These are phyloP conservation scores for Calonectria crousiana DNA, from an alignment of 2,329 filamentous ascomycete genomes.

Conservation along the genomic window DNA sequence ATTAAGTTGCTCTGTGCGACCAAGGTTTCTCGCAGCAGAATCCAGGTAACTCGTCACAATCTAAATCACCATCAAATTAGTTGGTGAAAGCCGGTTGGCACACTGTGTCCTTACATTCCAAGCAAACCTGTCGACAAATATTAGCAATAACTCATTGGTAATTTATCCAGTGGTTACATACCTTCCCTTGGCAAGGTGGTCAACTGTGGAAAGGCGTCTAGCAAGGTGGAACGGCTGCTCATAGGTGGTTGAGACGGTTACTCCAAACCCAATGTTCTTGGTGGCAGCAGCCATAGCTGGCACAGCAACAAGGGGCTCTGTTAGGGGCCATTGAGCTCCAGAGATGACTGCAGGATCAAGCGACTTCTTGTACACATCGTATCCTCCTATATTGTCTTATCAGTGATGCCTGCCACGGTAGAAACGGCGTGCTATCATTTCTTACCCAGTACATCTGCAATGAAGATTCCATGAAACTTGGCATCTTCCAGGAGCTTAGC, in stretches of 20 bases:
- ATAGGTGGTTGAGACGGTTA: slow-evolving; percentile 78
- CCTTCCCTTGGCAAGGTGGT: slow-evolving; percentile 75
- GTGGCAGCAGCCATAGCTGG: slow-evolving; percentile 79
- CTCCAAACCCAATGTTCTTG: slow-evolving; percentile 75
- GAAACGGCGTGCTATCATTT: accelerated
- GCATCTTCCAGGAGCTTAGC: slow-evolving; percentile 71
- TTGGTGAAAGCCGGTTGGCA: accelerated
- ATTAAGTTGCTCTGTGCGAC: slow-evolving; percentile 64
- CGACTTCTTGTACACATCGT: slow-evolving; percentile 76
- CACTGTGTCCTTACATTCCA: slow-evolving; percentile 61
- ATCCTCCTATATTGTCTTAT: slow-evolving; percentile 60
- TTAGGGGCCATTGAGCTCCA: slow-evolving; percentile 78
- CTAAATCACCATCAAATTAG: slow-evolving; percentile 47
- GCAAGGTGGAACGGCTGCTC: slow-evolving; percentile 79
- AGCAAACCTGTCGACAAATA: slow-evolving; percentile 54
- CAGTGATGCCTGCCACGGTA: background rate
- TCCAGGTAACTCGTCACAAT: slow-evolving; percentile 80
- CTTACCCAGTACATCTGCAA: slow-evolving; percentile 72
- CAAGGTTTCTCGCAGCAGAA: slow-evolving; percentile 75
- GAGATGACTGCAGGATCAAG: slow-evolving; percentile 71
- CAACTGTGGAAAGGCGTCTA: slow-evolving; percentile 72
- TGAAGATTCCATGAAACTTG: slow-evolving; percentile 76
- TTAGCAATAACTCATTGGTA: background rate
- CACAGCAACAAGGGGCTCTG: slow-evolving; percentile 74
- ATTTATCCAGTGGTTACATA: slow-evolving; percentile 30